Evolutionary conservation across 345 rosid genomes (phyloP), one percentile per base, ranked within the genome.

Genomic region (Acer campestre): DNA sequence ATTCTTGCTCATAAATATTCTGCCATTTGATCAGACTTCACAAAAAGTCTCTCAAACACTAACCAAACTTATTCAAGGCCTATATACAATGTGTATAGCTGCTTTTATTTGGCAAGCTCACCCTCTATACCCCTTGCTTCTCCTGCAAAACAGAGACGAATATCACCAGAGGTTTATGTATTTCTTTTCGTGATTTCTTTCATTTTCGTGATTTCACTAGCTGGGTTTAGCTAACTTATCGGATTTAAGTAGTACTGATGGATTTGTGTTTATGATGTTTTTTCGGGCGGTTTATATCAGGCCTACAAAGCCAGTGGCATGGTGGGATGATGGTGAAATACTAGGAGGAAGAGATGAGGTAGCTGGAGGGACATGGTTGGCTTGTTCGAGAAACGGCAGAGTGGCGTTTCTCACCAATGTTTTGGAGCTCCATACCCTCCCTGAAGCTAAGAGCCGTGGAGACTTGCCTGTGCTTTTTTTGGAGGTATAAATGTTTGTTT

Each of bases 291-390:
- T 42, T 68, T 29, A 40, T n/a, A 2, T 18, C 7, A 91, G 95
- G 87, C 90, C 92, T 1, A 88, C 92, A 14, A 85, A 84, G 78
- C 70, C 90, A 12, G 81, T 85, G 83, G 89, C 76, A 16, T 91
- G 95, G 95, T 89, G 93, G 92, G 82, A 84, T 53, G 90, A 66
- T 5, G 12, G 82, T 23, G 89, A 87, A 25, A 87, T 88, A 70
- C 42, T 91, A 18, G 93, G 92, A 40, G 92, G 93, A 38, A 82
- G 88, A 70, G 93, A 91, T 74, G 87, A 73, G 55, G 71, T 86
- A 10, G 91, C 90, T 0, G 91, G 91, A 66, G 95, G 95, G 59
- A 91, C 95, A 68, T 91, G 95, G 95, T 11, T 89, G 79, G 96
- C 83, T 46, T 88, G 96, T 75, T 89, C 96, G 16, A 84, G 81